These are phyloP conservation scores for Cutaneotrichosporon dermatis DNA, from an alignment of 1,284 basidiomycete genomes.

Conservation along the genomic window DNA sequence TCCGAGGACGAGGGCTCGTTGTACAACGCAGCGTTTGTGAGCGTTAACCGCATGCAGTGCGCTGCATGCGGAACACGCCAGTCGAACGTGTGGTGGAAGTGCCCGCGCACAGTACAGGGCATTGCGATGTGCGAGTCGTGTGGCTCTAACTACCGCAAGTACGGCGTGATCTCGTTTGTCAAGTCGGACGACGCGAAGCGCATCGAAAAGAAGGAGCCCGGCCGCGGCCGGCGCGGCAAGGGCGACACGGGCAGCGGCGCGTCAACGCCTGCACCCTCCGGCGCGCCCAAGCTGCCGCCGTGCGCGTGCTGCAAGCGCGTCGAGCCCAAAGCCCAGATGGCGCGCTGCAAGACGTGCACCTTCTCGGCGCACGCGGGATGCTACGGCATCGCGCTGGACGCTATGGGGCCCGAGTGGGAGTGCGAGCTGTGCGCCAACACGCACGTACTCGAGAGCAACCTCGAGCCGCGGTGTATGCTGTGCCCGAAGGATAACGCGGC, in stretches of 20 bases:
- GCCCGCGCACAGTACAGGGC: conserved; percentile 65
- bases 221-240: conserved; percentile 56
- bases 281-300: conserved; percentile 58
- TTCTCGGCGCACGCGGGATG: conserved; percentile 69
- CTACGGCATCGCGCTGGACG: conserved; percentile 63
- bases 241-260: conserved; percentile 47
- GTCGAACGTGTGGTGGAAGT: conserved; percentile 76
- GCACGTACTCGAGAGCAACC: conserved; percentile 66
- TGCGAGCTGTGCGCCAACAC: conserved; percentile 82
- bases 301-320: conserved; percentile 71
- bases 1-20: conserved; percentile 54
- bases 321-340: conserved; percentile 67
- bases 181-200: conserved; percentile 43
- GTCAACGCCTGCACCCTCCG: conserved; percentile 36
- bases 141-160: conserved; percentile 73
- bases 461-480: conserved; percentile 51
- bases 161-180: conserved; percentile 60
- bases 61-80: conserved; percentile 72
- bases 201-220: conserved; percentile 26
- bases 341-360: conserved; percentile 72
- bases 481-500: conserved; percentile 40
- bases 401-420: conserved; percentile 64
- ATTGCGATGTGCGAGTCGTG: conserved; percentile 75
- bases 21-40: conserved; percentile 23
- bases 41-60: conserved; percentile 51